Percentiles rank a stretch among this genome's conserved stretches.
phyloP scores from a whole-genome alignment of 2,329 filamentous ascomycete genomes.

The Ceratocystis variospora region DNA sequence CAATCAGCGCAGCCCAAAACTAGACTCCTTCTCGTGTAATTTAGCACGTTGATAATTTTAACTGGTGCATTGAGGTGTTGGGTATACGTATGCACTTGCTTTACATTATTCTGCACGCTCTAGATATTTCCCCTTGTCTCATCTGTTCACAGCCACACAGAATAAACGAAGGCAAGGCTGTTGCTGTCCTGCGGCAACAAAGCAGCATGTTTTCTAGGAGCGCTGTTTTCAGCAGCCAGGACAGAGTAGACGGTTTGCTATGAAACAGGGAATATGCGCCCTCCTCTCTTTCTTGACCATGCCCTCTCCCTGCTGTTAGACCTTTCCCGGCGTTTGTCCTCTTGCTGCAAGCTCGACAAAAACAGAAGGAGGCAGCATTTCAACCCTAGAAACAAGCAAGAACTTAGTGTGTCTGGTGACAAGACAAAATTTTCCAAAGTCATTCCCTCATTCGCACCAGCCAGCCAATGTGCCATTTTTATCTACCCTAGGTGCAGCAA shows the following conservation, averaged over 20 bases:
- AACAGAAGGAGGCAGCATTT: too few species aligned
- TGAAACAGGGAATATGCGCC: not conserved
- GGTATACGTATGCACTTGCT: not conserved
- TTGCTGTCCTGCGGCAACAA: not conserved
- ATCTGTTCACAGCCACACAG: slow-evolving; percentile 5
- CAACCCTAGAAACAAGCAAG: too few species aligned
- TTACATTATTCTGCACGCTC: not conserved
- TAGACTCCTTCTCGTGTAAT: not conserved
- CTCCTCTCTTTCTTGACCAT: too few species aligned
- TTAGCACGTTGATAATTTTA: not conserved
- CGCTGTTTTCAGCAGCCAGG: not conserved
- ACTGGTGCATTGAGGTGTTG: not conserved
- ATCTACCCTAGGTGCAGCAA: too few species aligned
- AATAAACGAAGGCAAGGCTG: not conserved
- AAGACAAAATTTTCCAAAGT: too few species aligned
- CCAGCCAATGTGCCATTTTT: too few species aligned
- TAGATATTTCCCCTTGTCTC: not conserved
- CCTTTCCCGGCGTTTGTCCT: too few species aligned
- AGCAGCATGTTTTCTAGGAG: not conserved
- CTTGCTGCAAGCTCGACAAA: too few species aligned
- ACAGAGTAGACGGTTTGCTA: not conserved
- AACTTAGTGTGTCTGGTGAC: too few species aligned
- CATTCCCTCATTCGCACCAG: too few species aligned
- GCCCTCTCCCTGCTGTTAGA: too few species aligned
- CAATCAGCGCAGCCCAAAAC: not conserved